Evolutionary conservation across 2,329 filamentous ascomycete genomes (phyloP).

Genomic region (Xylariaceae sp.): DNA sequence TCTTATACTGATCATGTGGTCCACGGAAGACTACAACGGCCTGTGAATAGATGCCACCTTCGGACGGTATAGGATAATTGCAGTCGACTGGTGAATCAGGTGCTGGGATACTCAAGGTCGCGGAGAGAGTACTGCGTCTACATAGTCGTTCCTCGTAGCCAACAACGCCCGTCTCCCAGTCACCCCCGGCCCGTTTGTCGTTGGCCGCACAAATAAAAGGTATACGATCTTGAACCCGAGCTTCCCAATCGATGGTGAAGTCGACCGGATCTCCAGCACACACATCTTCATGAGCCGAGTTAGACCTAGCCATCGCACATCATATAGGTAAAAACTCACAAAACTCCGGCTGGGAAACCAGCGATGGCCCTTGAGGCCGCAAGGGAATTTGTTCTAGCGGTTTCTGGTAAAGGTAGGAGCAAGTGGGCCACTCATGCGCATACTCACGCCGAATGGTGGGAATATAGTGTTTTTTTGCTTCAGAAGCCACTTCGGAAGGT

Average conservation of each 20-base stretch:
- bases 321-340: slow-evolving; percentile 29
- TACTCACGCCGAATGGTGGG: slow-evolving; percentile 60
- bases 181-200: slow-evolving; percentile 73
- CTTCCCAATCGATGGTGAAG: slow-evolving; percentile 59
- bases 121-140: slow-evolving; percentile 69
- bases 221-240: slow-evolving; percentile 42
- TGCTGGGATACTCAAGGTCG: slow-evolving; percentile 62
- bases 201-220: slow-evolving; percentile 73
- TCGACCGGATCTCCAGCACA: slow-evolving; percentile 58
- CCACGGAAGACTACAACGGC: slow-evolving; percentile 72
- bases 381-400: slow-evolving; percentile 46
- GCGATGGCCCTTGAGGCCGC: slow-evolving; percentile 33
- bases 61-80: slow-evolving; percentile 71
- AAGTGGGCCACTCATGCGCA: slow-evolving; percentile 52
- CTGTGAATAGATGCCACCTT: slow-evolving; percentile 68
- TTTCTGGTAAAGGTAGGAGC: slow-evolving; percentile 58
- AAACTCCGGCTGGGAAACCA: slow-evolving; percentile 44
- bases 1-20: slow-evolving; percentile 63
- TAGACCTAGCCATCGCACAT: slow-evolving; percentile 12
- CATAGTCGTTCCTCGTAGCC: slow-evolving; percentile 72
- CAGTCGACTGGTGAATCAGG: slow-evolving; percentile 41
- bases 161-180: slow-evolving; percentile 67
- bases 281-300: slow-evolving; percentile 39
- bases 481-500: slow-evolving; percentile 67
- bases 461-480: slow-evolving; percentile 70